Percentiles rank a stretch among this genome's conserved stretches.
phyloP scores from a whole-genome alignment of 1,139 yeast species.

The Taphrina betulina region DNA sequence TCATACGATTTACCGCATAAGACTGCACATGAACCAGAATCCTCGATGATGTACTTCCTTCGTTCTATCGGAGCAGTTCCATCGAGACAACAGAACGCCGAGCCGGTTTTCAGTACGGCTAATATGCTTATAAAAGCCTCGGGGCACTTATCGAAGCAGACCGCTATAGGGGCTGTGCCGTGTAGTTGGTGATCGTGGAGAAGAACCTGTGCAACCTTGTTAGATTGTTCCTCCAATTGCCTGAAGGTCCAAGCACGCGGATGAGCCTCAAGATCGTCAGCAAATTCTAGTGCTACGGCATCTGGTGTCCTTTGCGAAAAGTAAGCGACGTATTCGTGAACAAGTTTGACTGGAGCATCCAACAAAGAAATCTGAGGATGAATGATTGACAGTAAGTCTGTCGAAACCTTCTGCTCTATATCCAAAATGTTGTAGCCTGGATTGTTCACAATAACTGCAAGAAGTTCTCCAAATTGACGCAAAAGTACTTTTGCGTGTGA shows the following conservation, averaged over 20 bases:
- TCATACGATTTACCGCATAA: neutral
- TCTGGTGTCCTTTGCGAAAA: slow-evolving; percentile 35
- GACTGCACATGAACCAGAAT: slow-evolving; percentile 23
- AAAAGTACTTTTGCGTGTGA: slow-evolving; percentile 36
- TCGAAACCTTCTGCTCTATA: slow-evolving; percentile 31
- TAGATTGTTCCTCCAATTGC: slow-evolving; percentile 37
- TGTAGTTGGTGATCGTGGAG: slow-evolving; percentile 7
- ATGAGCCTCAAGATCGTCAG: slow-evolving; percentile 9
- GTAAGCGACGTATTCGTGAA: slow-evolving; percentile 38
- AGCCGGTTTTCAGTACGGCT: slow-evolving; percentile 39
- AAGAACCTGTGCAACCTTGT: slow-evolving; percentile 37
- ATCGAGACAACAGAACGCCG: slow-evolving; percentile 40
- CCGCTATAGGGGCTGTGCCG: slow-evolving; percentile 35
- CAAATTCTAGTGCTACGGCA: slow-evolving; percentile 38
- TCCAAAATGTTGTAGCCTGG: slow-evolving; percentile 16
- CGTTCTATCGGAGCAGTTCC: slow-evolving; percentile 39
- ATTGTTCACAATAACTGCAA: slow-evolving; percentile 29
- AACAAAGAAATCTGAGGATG: slow-evolving; percentile 23
- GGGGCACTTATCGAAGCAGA: slow-evolving; percentile 39
- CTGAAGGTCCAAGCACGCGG: slow-evolving; percentile 37
- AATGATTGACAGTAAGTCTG: slow-evolving; percentile 21
- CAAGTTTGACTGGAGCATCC: slow-evolving; percentile 12
- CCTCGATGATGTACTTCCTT: slow-evolving; percentile 37
- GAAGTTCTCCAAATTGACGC: slow-evolving; percentile 34
- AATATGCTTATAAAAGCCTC: slow-evolving; percentile 39